Evolutionary conservation across 495 filamentous ascomycete species (phyloP).

Genomic region (Penicillium bovifimosum): DNA sequence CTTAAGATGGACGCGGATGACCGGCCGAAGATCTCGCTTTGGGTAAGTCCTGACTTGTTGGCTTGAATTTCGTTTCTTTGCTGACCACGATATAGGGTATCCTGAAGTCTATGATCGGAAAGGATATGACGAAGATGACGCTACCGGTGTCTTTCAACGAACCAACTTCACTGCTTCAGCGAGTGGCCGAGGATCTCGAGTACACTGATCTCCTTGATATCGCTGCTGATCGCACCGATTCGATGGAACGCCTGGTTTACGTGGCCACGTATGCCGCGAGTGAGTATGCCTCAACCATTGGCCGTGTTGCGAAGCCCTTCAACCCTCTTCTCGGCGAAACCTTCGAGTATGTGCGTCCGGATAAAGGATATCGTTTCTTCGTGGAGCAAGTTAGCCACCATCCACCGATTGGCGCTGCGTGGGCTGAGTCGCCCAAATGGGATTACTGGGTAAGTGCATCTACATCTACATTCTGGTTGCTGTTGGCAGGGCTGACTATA

Average conservation of each 20-base stretch:
- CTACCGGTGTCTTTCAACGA: conserved; percentile 98
- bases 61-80: neutral
- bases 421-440: conserved; percentile 90
- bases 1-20: conserved; percentile 91
- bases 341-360: conserved; percentile 90
- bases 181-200: conserved; percentile 95
- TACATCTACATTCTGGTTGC: neutral
- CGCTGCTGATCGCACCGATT: conserved; percentile 78
- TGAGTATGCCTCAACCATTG: conserved; percentile 95
- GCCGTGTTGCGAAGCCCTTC: conserved; percentile 95
- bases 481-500: neutral
- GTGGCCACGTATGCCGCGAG: conserved; percentile 92
- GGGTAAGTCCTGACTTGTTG: conserved; percentile 58
- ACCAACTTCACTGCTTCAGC: conserved; percentile 92
- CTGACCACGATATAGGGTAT: conserved; percentile 61
- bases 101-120: conserved; percentile 98
- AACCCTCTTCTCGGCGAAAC: conserved; percentile 95
- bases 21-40: conserved; percentile 87
- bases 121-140: conserved; percentile 99
- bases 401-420: conserved; percentile 89
- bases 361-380: conserved; percentile 97
- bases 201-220: conserved; percentile 90
- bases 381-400: conserved; percentile 99
- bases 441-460: conserved; percentile 69
- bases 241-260: conserved; percentile 91